Base-by-base conservation (phyloP, 2,329 filamentous ascomycete genomes). In the Aspergillus brunneoviolaceus region DNA sequence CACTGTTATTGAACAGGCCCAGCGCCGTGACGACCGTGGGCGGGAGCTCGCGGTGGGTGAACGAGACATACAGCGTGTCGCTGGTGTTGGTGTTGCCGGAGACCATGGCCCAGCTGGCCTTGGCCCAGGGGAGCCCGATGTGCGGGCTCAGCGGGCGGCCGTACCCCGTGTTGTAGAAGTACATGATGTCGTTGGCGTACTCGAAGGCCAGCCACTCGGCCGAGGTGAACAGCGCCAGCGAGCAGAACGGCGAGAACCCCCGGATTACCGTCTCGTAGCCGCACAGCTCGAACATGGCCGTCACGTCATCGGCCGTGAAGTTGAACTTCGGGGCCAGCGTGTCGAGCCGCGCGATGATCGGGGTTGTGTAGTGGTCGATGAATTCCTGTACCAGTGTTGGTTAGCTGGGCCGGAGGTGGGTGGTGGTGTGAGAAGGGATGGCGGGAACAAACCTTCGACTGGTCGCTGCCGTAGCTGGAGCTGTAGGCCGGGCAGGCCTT, bases 1-100 rank as follows among this genome's bases (percentile, higher is more conserved):
- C 81, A 3, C 85, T 87, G 73, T 89, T 89, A 77, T 89, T 89
- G 79, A 89, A 90, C 4, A 90, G 78, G 0, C 87, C 87, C 73
- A 90, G 81, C 0, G 87, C 86, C 1, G 89, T 87, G 1, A 87
- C 75, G 1, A 89, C 85, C 60, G 85, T 87, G 1, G 88, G 87
- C 1, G 87, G 87, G 2, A 90, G 76, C 70, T 90, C 87, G 21
- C 87, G 84, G 70, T 90, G 87, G 0, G 87, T 89, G 76, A 90
- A 90, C 55, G 85, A 87, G 47, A 89, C 79, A 68, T 87, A 88
- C 7, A 90, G 23, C 23, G 23, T 50, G n/a, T 55, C 42, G 10
- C 16, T 48, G 10, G 39, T 48, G n/a, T 48, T 45, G 5, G 42
- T 55, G n/a, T 33, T 14, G 3, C 25, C 74, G 39, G 85, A 68